Conservation (phyloP, 192 early-diverging fungal genomes). For the Mortierella claussenii region DNA sequence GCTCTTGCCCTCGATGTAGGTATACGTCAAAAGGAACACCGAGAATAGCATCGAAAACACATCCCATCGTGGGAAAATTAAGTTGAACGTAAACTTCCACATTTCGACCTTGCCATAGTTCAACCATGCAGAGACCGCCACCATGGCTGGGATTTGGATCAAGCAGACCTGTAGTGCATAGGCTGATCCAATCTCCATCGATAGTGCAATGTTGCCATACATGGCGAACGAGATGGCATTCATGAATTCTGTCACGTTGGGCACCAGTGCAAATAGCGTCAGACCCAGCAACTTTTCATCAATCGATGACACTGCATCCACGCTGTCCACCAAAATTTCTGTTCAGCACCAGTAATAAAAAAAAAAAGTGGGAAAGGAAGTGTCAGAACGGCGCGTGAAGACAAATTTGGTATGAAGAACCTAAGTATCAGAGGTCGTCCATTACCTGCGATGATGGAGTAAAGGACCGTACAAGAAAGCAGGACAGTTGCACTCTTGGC, state of each 20-base stretch:
- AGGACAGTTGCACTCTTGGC: conserved; percentile 82
- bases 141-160: conserved; percentile 95
- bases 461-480: conserved; percentile 83
- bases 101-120: conserved; percentile 40
- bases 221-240: conserved; percentile 95
- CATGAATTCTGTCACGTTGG: conserved; percentile 94
- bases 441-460: conserved; percentile 82
- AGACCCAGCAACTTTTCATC: conserved; percentile 92
- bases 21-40: conserved; percentile 86
- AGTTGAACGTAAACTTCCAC: conserved; percentile 51
- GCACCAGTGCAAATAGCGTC: conserved; percentile 93
- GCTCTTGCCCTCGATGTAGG: conserved; percentile 93
- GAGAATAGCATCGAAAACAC: conserved; percentile 57
- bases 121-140: conserved; percentile 81
- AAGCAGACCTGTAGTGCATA: conserved; percentile 96
- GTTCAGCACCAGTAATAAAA: neutral
- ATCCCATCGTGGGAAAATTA: conserved; percentile 60
- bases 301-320: conserved; percentile 80
- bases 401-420: too few species aligned
- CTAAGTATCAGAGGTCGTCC: too few species aligned
- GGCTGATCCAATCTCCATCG: conserved; percentile 96
- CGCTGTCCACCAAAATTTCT: conserved; percentile 90
- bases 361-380: neutral
- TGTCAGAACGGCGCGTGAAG: too few species aligned
- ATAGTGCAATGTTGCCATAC: conserved; percentile 84